phyloP scores from a whole-genome alignment of 2,329 filamentous ascomycete species.

The Claviceps maximensis region DNA sequence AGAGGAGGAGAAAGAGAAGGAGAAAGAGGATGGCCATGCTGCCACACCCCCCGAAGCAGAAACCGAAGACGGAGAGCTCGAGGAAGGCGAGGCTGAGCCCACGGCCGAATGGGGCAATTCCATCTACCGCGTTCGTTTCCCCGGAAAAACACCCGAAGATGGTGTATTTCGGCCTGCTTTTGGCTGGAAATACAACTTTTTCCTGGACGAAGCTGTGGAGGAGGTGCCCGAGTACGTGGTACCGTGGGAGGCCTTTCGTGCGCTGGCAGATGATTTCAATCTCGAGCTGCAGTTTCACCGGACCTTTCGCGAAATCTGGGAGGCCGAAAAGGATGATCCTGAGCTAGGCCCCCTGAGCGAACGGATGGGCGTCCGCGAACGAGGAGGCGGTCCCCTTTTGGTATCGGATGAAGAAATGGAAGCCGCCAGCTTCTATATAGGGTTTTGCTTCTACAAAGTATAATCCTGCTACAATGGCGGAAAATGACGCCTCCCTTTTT shows the following conservation, averaged over 20 bases:
- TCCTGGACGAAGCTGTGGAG: conserved; percentile 89
- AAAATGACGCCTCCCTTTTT: no score
- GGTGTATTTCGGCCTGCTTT: conserved; percentile 89
- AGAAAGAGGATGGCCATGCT: not conserved
- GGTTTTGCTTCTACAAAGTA: conserved; percentile 95
- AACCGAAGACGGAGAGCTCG: conserved; percentile 30
- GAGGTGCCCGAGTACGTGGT: conserved; percentile 96
- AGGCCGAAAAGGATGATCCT: conserved; percentile 74
- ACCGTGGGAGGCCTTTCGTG: conserved; percentile 94
- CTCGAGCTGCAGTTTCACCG: conserved; percentile 91
- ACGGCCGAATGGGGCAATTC: conserved; percentile 82
- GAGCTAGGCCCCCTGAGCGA: conserved; percentile 76
- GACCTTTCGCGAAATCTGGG: conserved; percentile 82
- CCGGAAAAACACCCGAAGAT: conserved; percentile 66
- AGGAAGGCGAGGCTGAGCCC: conserved; percentile 49
- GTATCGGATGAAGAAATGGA: conserved; percentile 85
- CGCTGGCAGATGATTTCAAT: conserved; percentile 90
- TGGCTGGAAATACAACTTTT: conserved; percentile 97
- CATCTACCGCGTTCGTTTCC: conserved; percentile 85
- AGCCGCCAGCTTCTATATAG: conserved; percentile 81
- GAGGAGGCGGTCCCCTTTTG: conserved; percentile 50
- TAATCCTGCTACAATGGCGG: no score
- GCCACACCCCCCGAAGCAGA: conserved; percentile 14
- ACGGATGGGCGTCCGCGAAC: conserved; percentile 83
- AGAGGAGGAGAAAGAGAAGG: conserved; percentile 4